Conservation (phyloP, 2,329 filamentous ascomycete species). For the Ceratocystiopsis sp. region DNA sequence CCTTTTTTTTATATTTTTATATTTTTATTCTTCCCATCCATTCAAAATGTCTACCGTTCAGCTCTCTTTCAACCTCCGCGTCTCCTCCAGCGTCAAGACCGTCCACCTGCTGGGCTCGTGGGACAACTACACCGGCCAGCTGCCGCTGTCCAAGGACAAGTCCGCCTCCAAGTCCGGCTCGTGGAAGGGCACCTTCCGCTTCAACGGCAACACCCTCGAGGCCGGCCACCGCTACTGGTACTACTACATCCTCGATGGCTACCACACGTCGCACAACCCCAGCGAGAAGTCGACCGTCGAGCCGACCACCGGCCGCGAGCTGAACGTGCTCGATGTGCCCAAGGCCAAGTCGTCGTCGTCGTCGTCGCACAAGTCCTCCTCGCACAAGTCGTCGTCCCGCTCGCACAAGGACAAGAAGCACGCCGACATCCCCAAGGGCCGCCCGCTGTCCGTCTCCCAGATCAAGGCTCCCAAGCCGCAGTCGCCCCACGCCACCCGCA, state of each 20-base stretch:
- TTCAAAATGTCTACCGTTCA: constrained; percentile 74
- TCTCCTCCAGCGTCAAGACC: constrained; percentile 90
- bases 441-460: constrained; percentile 71
- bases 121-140: constrained; percentile 92
- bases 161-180: constrained; percentile 68
- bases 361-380: constrained; percentile 19
- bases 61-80: constrained; percentile 89
- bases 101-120: constrained; percentile 95
- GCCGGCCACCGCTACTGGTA: constrained; percentile 96
- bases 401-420: constrained; percentile 19
- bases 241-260: constrained; percentile 99
- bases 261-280: constrained; percentile 94
- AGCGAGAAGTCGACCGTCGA: constrained; percentile 77
- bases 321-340: constrained; percentile 94
- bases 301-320: constrained; percentile 88
- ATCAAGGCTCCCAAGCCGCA: constrained; percentile 84
- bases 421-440: constrained; percentile 68
- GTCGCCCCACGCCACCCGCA: constrained; percentile 71
- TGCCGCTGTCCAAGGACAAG: constrained; percentile 83
- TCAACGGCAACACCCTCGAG: constrained; percentile 73
- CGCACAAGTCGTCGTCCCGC: constrained; percentile 20
- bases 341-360: constrained; percentile 30
- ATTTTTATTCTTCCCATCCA: constrained; percentile 20
- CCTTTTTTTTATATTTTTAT: constrained; percentile 14
- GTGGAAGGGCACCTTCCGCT: constrained; percentile 94